Conservation (phyloP, 148 eudicot genomes). For the Limonium bicolor region DNA sequence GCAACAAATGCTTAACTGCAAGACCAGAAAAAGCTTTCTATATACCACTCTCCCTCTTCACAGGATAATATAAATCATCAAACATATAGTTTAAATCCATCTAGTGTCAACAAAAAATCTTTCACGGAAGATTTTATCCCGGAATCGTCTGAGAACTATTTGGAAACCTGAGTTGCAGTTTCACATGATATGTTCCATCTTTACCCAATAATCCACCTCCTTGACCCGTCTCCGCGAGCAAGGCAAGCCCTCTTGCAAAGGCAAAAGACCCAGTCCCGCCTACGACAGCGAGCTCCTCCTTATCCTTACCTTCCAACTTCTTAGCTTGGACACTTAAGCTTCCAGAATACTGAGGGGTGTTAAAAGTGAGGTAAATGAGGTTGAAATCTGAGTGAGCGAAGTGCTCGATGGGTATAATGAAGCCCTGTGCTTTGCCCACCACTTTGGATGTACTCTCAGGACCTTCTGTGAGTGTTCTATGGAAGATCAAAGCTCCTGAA, state of each 20-base stretch:
- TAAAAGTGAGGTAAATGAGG: constrained; percentile 49
- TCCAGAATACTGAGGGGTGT: constrained; percentile 36
- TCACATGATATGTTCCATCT: constrained; percentile 26
- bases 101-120: too few relatives aligned
- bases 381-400: constrained; percentile 60
- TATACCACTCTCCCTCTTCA: too few relatives aligned
- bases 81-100: too few relatives aligned
- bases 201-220: constrained; percentile 1
- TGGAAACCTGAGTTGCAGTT: constrained; percentile 39
- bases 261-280: constrained; percentile 94
- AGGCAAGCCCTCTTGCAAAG: constrained; percentile 55
- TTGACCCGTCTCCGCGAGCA: constrained; percentile 25
- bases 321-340: constrained; percentile 54
- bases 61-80: too few relatives aligned
- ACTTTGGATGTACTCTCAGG: constrained; percentile 44
- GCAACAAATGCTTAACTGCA: too few relatives aligned
- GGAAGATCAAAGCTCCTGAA: constrained; percentile 37
- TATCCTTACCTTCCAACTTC: constrained; percentile 15
- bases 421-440: constrained; percentile 70
- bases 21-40: too few relatives aligned
- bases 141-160: constrained; percentile 19
- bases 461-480: constrained; percentile 43
- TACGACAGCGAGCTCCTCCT: constrained; percentile 38
- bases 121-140: constrained; percentile 16
- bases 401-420: constrained; percentile 47